These are phyloP conservation scores for Boletus patriciae DNA, from an alignment of 768 basidiomycete genomes.

Conservation along the genomic window DNA sequence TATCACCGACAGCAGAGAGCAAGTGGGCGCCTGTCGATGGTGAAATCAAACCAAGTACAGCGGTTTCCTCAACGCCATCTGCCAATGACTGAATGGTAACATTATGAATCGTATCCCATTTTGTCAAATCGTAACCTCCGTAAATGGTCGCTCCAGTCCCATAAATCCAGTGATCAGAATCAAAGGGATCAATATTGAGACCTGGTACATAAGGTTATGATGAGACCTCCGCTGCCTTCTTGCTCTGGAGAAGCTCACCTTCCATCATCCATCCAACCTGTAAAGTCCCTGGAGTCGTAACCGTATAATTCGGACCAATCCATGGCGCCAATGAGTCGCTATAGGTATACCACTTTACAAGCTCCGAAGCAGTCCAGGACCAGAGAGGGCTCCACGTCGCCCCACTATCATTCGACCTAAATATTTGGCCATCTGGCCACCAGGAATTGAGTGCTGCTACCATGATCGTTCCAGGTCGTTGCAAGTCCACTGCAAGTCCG, in stretches of 20 bases:
- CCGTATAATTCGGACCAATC: constrained; percentile 51
- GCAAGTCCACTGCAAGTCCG: constrained; percentile 58
- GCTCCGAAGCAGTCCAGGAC: constrained; percentile 47
- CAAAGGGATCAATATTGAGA: constrained; percentile 61
- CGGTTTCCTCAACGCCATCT: constrained; percentile 64
- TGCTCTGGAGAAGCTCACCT: constrained; percentile 28
- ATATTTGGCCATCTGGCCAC: constrained; percentile 64
- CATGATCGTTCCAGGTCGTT: constrained; percentile 65
- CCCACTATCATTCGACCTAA: constrained; percentile 58
- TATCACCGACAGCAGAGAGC: constrained; percentile 56
- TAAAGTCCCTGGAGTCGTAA: constrained; percentile 42
- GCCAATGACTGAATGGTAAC: constrained; percentile 59
- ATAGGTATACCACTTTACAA: constrained; percentile 51
- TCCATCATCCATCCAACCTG: constrained; percentile 78
- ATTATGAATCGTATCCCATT: constrained; percentile 61
- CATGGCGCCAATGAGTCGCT: constrained; percentile 58
- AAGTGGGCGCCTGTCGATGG: constrained; percentile 59
- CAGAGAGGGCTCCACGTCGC: constrained; percentile 59
- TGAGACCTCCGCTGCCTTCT: neutral
- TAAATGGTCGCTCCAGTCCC: constrained; percentile 69
- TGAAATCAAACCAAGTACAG: constrained; percentile 57
- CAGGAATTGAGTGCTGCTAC: constrained; percentile 64
- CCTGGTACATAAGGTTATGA: constrained; percentile 32
- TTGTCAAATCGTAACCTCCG: constrained; percentile 54
- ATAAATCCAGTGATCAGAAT: constrained; percentile 69